Evolutionary conservation across 1,284 basidiomycete species (phyloP).

Genomic region (Boletus mariae): DNA sequence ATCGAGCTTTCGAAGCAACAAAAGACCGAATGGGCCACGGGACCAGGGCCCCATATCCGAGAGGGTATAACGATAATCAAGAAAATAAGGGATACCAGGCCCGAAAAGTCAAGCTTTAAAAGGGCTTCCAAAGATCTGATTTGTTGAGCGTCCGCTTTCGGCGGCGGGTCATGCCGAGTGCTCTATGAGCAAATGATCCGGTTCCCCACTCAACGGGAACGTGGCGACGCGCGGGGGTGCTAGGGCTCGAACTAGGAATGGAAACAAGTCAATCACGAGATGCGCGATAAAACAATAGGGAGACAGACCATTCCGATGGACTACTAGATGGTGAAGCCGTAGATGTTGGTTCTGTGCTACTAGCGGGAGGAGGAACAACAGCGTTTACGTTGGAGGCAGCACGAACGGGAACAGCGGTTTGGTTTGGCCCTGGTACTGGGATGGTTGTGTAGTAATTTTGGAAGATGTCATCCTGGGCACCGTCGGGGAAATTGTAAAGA

Average conservation of each 20-base stretch:
- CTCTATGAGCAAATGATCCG: slow-evolving; percentile 2
- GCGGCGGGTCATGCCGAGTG: slow-evolving; percentile 7
- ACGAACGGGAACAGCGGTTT: slow-evolving; percentile 21
- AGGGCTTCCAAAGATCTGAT: slow-evolving; percentile 2
- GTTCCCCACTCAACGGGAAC: slow-evolving; percentile 1
- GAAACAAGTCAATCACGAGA: background rate
- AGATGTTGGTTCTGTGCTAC: too few relatives aligned
- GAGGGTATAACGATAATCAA: background rate
- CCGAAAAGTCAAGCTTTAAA: background rate
- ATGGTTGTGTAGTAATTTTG: slow-evolving; percentile 19
- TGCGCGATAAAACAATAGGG: too few relatives aligned
- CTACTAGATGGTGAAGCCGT: too few relatives aligned
- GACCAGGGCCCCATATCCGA: background rate
- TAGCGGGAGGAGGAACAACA: too few relatives aligned
- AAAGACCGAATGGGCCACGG: background rate
- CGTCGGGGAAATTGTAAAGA: slow-evolving; percentile 43
- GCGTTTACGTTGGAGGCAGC: background rate
- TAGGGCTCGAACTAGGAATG: slow-evolving; percentile 2
- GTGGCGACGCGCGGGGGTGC: slow-evolving; percentile 10
- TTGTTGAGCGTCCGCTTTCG: background rate
- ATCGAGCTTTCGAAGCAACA: background rate
- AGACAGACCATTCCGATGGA: too few relatives aligned
- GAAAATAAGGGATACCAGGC: background rate
- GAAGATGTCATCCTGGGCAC: slow-evolving; percentile 51
- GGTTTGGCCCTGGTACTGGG: slow-evolving; percentile 23